These are phyloP conservation scores for Starmerella potacharoeniae DNA, from an alignment of 805 yeast species.

Conservation along the genomic window DNA sequence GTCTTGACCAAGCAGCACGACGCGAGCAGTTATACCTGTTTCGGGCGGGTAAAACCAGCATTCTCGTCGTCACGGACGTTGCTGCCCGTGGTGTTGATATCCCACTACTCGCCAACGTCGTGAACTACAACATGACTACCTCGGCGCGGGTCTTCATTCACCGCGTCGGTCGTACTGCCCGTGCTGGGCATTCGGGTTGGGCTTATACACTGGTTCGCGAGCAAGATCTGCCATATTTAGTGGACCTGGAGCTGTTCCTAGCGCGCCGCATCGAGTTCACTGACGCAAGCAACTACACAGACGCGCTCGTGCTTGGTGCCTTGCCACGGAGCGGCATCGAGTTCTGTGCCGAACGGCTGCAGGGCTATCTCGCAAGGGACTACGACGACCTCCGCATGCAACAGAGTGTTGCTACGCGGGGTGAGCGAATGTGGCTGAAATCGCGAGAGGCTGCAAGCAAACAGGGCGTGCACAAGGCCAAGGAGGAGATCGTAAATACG, in stretches of 20 bases:
- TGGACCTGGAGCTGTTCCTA: conserved; percentile 80
- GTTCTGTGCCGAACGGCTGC: conserved; percentile 57
- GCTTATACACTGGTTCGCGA: conserved; percentile 85
- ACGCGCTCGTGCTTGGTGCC: conserved; percentile 71
- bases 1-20: conserved; percentile 91
- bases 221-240: conserved; percentile 74
- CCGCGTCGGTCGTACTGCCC: conserved; percentile 98
- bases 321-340: conserved; percentile 67
- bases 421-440: conserved; percentile 76
- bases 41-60: conserved; percentile 67
- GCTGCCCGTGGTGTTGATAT: conserved; percentile 97
- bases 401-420: conserved; percentile 65
- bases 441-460: conserved; percentile 78
- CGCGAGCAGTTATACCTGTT: conserved; percentile 76
- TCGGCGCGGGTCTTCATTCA: conserved; percentile 90
- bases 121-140: conserved; percentile 82
- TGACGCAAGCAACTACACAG: conserved; percentile 53
- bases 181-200: conserved; percentile 98
- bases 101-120: conserved; percentile 88
- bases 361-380: conserved; percentile 45
- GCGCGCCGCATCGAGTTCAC: conserved; percentile 55
- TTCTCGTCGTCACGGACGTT: conserved; percentile 92
- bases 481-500: conserved; percentile 44
- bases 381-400: conserved; percentile 52
- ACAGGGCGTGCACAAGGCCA: conserved; percentile 76